A percentile compares a stretch with the other conserved stretches of the same genome.
Conservation (phyloP, 208 protist genomes). For the Leishmania tropica region DNA sequence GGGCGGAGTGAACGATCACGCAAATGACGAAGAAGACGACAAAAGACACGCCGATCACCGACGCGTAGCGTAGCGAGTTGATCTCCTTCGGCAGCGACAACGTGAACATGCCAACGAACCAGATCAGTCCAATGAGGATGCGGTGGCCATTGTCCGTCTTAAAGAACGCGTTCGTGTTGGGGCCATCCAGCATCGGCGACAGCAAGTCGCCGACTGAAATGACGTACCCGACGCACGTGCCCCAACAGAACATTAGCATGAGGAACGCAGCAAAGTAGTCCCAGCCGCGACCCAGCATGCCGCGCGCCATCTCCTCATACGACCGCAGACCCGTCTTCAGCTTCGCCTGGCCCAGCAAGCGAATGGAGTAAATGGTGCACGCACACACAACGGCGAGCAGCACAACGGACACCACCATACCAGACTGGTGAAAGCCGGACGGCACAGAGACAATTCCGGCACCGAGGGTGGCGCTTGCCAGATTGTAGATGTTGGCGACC, state of each 20-base stretch:
- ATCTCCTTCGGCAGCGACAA: constrained; percentile 86
- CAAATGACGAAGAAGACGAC: constrained; percentile 82
- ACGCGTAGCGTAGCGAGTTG: constrained; percentile 86
- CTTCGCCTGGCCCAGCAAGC: constrained; percentile 55
- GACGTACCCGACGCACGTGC: constrained; percentile 79
- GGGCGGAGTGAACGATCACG: constrained; percentile 67
- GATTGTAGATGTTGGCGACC: constrained; percentile 67
- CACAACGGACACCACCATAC: constrained; percentile 58
- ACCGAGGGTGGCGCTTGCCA: constrained; percentile 78
- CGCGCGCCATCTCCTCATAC: constrained; percentile 79
- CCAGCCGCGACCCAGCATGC: constrained; percentile 60
- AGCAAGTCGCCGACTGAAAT: constrained; percentile 76
- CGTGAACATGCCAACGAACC: constrained; percentile 69
- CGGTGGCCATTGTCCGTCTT: constrained; percentile 44
- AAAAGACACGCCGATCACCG: constrained; percentile 68
- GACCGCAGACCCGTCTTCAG: constrained; percentile 73
- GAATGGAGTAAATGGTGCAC: constrained; percentile 82
- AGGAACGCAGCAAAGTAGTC: constrained; percentile 76
- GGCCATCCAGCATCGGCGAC: constrained; percentile 45
- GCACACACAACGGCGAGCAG: constrained; percentile 50
- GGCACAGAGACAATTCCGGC: constrained; percentile 80
- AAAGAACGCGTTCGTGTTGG: constrained; percentile 44
- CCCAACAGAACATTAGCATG: constrained; percentile 86
- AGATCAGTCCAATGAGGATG: constrained; percentile 51
- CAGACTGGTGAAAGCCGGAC: constrained; percentile 64